Evolutionary conservation across 805 yeast species (phyloP), one percentile per base, ranked within the genome.

Genomic region (Saccharomycopsis fodiens): DNA sequence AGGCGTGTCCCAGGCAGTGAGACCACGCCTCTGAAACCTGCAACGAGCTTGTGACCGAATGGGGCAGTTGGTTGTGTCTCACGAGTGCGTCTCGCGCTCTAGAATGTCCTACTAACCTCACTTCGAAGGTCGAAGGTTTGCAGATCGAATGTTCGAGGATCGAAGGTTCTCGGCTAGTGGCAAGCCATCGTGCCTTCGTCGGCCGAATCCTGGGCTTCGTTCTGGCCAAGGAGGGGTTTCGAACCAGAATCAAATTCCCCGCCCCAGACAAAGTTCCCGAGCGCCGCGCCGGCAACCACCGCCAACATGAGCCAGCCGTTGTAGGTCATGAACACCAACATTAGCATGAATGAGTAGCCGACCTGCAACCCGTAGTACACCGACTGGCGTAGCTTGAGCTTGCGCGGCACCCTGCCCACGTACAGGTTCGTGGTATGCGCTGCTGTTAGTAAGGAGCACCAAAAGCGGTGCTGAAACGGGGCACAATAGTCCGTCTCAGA

Each of bases 321-420:
- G 60, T 82, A 85, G 4, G 91, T 83, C 95, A 85, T 85, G 55
- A 85, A 85, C 0, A 86, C 75, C 54, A 85, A 72, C 95, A 85
- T 85, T 55, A 79, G 64, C 66, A 79, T 64, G 56, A 82, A 81
- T 3, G 87, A 79, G 56, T 78, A 82, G 1, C 79, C 79, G 3
- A 82, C 85, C 56, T 80, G 85, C 7, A 74, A 49, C 1, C 81
- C 88, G 57, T 83, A 83, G 31, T 72, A 53, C 13, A 69, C 49
- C 6, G 79, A 64, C 51, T 63, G 65, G 42, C 61, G 62, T 38
- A 66, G 48, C 25, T 50, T 40, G 17, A 32, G 20, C 8, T 10
- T 32, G 15, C 20, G 17, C 5, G 35, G 36, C 13, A 31, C 40
- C 35, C 17, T 39, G 46, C 43, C 48, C 47, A 20, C 8, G 15